Conservation (phyloP, 345 rosid genomes). For the Hirschfeldia incana region DNA sequence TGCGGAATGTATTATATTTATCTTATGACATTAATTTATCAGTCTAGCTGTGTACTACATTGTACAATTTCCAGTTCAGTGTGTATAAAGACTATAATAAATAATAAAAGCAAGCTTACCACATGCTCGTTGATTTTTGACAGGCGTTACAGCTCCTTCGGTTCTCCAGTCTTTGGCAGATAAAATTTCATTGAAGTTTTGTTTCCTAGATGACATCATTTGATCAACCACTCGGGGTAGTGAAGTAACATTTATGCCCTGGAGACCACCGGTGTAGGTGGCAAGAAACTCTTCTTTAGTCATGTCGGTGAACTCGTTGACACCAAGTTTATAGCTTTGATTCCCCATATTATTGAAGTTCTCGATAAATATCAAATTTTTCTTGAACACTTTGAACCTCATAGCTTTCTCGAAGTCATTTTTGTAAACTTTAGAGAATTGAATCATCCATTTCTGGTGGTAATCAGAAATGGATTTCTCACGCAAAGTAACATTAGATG, state of each 20-base stretch:
- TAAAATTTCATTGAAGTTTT: neutral
- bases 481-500: slow-evolving; percentile 1
- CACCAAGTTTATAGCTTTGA: slow-evolving; percentile 35
- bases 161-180: neutral
- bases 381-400: slow-evolving; percentile 41
- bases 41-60: no score
- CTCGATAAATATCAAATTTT: slow-evolving; percentile 41
- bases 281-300: neutral
- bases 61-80: neutral
- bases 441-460: slow-evolving; percentile 36
- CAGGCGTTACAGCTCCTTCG: neutral
- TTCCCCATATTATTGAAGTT: no score
- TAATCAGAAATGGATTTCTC: slow-evolving; percentile 16
- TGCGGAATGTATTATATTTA: neutral
- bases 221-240: neutral
- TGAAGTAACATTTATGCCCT: neutral
- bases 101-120: neutral
- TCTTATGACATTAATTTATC: no score
- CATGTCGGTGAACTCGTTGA: neutral
- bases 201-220: neutral
- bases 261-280: neutral
- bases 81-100: neutral
- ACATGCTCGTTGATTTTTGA: neutral
- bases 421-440: slow-evolving; percentile 25
- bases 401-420: slow-evolving; percentile 31